These are phyloP conservation scores for Xylariales sp. DNA, from an alignment of 2,329 filamentous ascomycete species.

Conservation along the genomic window DNA sequence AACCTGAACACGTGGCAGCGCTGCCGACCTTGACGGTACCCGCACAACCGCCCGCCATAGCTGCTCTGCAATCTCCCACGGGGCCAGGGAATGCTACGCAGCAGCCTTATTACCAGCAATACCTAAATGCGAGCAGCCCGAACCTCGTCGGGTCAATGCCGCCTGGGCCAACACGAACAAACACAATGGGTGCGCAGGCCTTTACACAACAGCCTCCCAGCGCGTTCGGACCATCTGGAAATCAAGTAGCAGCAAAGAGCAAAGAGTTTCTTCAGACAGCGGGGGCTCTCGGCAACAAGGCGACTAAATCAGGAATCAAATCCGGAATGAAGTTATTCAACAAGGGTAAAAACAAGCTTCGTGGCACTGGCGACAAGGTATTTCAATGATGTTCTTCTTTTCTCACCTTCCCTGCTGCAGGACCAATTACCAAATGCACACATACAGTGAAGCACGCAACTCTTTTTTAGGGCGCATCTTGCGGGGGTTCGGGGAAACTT, in stretches of 20 bases:
- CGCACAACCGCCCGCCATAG: constrained; percentile 8
- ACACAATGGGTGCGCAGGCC: constrained; percentile 23
- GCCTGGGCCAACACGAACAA: constrained; percentile 17
- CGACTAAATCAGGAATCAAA: constrained; percentile 82
- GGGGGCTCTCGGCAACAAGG: constrained; percentile 85
- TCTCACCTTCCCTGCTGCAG: no score
- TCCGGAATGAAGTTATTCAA: constrained; percentile 88
- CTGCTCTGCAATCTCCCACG: constrained; percentile 8
- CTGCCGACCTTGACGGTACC: constrained; percentile 8
- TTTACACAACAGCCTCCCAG: constrained; percentile 33
- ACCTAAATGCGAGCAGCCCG: constrained; percentile 43
- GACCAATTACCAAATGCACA: no score
- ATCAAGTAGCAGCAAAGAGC: constrained; percentile 73
- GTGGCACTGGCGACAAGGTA: constrained; percentile 78
- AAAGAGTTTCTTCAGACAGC: constrained; percentile 87
- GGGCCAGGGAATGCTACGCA: no score
- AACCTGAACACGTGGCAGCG: constrained; percentile 43
- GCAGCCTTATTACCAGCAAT: constrained; percentile 53
- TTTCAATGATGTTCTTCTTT: constrained; percentile 57
- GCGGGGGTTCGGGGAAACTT: no score
- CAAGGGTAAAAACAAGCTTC: constrained; percentile 83
- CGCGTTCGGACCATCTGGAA: constrained; percentile 49
- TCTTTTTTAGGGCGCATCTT: no score
- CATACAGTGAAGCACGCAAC: no score
- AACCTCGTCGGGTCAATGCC: constrained; percentile 25